Conservation (phyloP, 108 stramenopile species). For the Cylindrotheca fusiformis region DNA sequence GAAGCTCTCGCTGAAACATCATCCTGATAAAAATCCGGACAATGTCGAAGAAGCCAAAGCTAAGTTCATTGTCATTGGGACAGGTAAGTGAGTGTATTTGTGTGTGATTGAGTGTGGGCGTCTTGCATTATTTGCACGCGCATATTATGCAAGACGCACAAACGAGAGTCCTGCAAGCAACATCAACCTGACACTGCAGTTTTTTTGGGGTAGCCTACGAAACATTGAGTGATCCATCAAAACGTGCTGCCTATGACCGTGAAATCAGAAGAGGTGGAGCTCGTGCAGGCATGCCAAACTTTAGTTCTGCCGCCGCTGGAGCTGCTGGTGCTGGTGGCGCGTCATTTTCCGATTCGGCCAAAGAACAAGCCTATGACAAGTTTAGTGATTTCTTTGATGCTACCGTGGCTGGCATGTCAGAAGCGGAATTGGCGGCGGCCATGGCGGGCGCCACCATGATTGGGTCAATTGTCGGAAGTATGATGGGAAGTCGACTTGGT, state of each 20-base stretch:
- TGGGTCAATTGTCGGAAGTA: constrained; percentile 53
- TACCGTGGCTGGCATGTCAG: constrained; percentile 64
- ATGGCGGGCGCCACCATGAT: constrained; percentile 54
- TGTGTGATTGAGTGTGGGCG: too few relatives aligned
- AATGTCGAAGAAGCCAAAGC: constrained; percentile 55
- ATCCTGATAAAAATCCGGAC: constrained; percentile 81
- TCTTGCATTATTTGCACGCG: too few relatives aligned
- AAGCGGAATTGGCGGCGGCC: constrained; percentile 61
- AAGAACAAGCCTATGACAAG: constrained; percentile 34
- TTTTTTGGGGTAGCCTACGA: too few relatives aligned
- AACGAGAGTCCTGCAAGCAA: too few relatives aligned
- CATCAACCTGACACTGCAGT: too few relatives aligned
- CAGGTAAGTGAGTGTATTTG: too few relatives aligned
- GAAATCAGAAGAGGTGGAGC: constrained; percentile 39
- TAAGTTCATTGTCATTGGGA: constrained; percentile 74
- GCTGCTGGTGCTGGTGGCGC: background rate
- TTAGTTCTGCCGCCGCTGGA: background rate
- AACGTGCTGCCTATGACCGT: constrained; percentile 55
- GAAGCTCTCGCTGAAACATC: constrained; percentile 46
- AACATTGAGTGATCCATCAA: constrained; percentile 56
- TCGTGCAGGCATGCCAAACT: background rate
- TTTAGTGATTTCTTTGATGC: constrained; percentile 65
- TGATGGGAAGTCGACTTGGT: constrained; percentile 36
- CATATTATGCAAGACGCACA: too few relatives aligned
- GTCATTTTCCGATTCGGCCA: background rate